These are phyloP conservation scores for Paraphaeosphaeria sporulosa DNA, from an alignment of 2,329 filamentous ascomycete species.

Conservation along the genomic window DNA sequence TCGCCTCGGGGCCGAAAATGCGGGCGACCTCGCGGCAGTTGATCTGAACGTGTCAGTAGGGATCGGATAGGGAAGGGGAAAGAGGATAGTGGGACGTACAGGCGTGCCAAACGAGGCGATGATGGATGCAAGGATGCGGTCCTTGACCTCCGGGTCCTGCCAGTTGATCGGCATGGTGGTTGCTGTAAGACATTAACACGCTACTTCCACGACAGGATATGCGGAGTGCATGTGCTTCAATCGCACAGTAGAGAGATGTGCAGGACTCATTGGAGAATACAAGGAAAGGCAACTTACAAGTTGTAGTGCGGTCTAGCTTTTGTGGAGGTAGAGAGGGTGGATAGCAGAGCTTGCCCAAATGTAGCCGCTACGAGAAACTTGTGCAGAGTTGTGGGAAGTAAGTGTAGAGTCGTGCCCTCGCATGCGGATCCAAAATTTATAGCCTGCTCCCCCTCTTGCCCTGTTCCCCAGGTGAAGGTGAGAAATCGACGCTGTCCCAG, in stretches of 20 bases:
- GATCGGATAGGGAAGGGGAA: not conserved
- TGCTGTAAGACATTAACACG: not conserved
- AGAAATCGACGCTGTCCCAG: constrained; percentile 10
- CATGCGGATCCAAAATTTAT: constrained; percentile 9
- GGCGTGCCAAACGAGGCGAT: constrained; percentile 45
- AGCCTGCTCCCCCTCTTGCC: not conserved
- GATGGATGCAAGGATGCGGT: constrained; percentile 52
- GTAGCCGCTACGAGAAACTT: not conserved
- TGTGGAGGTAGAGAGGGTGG: not conserved
- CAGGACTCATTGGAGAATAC: not conserved
- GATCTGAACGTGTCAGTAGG: constrained; percentile 35
- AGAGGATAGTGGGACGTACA: constrained; percentile 27
- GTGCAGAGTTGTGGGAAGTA: constrained; percentile 6
- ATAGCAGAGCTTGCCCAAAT: not conserved
- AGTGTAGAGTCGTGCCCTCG: constrained; percentile 1
- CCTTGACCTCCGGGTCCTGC: constrained; percentile 43
- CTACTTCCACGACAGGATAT: not conserved
- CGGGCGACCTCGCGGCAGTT: constrained; percentile 54
- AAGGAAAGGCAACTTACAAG: not conserved
- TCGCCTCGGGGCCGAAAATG: constrained; percentile 56
- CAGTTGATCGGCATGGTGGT: constrained; percentile 47
- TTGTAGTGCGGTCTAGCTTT: not conserved
- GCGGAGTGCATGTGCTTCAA: not conserved
- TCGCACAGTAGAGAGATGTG: not conserved
- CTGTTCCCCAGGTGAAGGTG: constrained; percentile 4